phyloP scores from a whole-genome alignment of 2,329 filamentous ascomycete species.

The Periconia sp. region DNA sequence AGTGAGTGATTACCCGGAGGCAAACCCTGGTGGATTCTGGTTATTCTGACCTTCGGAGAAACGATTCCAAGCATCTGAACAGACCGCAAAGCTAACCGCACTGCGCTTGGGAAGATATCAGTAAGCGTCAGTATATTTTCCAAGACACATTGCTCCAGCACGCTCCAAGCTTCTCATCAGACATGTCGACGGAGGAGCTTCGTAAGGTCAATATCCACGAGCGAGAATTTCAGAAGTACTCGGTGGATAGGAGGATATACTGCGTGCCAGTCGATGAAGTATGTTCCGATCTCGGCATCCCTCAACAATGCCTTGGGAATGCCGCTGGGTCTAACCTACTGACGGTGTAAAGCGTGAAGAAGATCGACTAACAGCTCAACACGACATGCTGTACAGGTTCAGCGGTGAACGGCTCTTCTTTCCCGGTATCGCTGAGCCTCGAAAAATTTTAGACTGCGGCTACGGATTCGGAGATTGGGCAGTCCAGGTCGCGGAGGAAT shows the following conservation, averaged over 20 bases:
- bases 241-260: constrained; percentile 46
- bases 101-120: no score
- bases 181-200: constrained; percentile 15
- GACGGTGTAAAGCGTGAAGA: constrained; percentile 39
- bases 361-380: constrained; percentile 41
- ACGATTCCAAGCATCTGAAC: no score
- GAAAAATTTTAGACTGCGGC: constrained; percentile 46
- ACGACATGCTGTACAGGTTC: constrained; percentile 38
- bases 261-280: constrained; percentile 45
- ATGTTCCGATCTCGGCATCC: constrained; percentile 11
- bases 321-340: background rate
- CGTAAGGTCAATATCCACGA: constrained; percentile 40
- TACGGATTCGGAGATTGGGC: constrained; percentile 48
- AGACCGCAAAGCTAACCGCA: no score
- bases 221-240: constrained; percentile 47
- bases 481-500: constrained; percentile 44
- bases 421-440: constrained; percentile 35
- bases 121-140: no score
- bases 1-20: no score
- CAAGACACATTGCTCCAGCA: no score
- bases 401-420: constrained; percentile 38
- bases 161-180: no score
- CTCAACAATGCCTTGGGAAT: background rate
- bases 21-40: no score
- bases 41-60: no score